Evolutionary conservation across 768 basidiomycete genomes (phyloP), one percentile per base, ranked within the genome.

Genomic region (Epithele typhae): DNA sequence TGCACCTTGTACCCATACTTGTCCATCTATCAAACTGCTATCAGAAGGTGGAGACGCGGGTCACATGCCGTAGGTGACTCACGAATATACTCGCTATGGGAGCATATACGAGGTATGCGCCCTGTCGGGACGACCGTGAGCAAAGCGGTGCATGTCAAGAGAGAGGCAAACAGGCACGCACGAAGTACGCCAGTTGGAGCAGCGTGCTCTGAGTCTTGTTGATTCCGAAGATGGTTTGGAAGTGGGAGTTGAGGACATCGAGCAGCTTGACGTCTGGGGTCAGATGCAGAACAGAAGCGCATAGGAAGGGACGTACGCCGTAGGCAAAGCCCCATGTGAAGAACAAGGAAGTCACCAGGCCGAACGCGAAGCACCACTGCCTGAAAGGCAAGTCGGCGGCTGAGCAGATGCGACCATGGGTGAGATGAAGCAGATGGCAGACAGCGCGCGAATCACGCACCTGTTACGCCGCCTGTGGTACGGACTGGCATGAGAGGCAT

Each of bases 261-360:
- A 82, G 80, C 39, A 82, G 73, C 80, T 82, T 7, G 15, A 7
- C 27, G 54, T 15, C 46, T 47, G 33, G 9, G 11, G 9, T n/a
- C n/a, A n/a, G n/a, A n/a, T n/a, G n/a, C n/a, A 11, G 14, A 40
- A 18, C 11, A 14, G 22, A 1, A 38, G 7, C n/a, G 25, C n/a
- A 19, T 25, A 40, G n/a, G n/a, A 10, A n/a, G 15, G 18, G 22
- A 45, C 76, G 56, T 60, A 81, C 77, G 27, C 82, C 82, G 48
- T 84, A 82, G 5, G 82, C 77, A 61, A 84, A 84, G 0, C 82
- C 82, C 81, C 81, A 79, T 74, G 84, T 82, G 65, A 87, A 87
- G 72, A 87, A 87, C 25, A 87, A 69, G 10, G 83, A 78, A 17
- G 84, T 87, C 49, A 89, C 81, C 45, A 87, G 75, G 32, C 70